These are phyloP conservation scores for Pythium scleroteichum DNA, from an alignment of 352 stramenopile species.

Conservation along the genomic window DNA sequence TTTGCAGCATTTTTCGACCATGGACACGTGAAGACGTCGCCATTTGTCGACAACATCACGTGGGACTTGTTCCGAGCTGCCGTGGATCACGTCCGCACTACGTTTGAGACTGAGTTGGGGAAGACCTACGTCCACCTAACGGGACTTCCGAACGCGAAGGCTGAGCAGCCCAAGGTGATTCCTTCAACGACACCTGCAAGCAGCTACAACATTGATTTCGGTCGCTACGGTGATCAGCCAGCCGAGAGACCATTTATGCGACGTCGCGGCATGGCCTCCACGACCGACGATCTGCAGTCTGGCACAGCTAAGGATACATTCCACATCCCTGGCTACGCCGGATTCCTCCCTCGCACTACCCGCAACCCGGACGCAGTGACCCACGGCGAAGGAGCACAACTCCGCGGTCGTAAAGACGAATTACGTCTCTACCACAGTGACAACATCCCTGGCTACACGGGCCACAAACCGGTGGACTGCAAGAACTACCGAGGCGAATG, in stretches of 20 bases:
- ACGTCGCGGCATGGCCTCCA: conserved; percentile 78
- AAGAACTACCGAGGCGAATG: conserved; percentile 80
- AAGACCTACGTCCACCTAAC: conserved; percentile 14
- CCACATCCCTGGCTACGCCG: conserved; percentile 79
- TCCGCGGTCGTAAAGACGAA: conserved; percentile 38
- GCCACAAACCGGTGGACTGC: conserved; percentile 75
- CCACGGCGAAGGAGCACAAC: conserved; percentile 51
- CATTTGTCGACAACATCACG: conserved; percentile 44
- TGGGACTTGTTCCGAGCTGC: conserved; percentile 50
- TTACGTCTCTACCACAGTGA: conserved; percentile 80
- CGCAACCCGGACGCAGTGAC: conserved; percentile 61
- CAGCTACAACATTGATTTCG: conserved; percentile 73
- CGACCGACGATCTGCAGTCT: conserved; percentile 66
- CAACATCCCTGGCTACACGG: conserved; percentile 83
- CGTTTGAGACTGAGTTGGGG: conserved; percentile 45
- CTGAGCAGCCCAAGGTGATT: conserved; percentile 37
- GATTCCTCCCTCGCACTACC: conserved; percentile 60
- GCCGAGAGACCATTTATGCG: conserved; percentile 70
- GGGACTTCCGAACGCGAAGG: conserved; percentile 2
- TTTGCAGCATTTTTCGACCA: conserved; percentile 56
- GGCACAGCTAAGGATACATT: conserved; percentile 74
- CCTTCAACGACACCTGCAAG: conserved; percentile 63
- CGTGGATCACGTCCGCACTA: conserved; percentile 39
- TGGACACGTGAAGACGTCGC: conserved; percentile 24
- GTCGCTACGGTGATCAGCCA: conserved; percentile 63